phyloP scores from a whole-genome alignment of 2,329 filamentous ascomycete species.

The Talaromyces verruculosus region DNA sequence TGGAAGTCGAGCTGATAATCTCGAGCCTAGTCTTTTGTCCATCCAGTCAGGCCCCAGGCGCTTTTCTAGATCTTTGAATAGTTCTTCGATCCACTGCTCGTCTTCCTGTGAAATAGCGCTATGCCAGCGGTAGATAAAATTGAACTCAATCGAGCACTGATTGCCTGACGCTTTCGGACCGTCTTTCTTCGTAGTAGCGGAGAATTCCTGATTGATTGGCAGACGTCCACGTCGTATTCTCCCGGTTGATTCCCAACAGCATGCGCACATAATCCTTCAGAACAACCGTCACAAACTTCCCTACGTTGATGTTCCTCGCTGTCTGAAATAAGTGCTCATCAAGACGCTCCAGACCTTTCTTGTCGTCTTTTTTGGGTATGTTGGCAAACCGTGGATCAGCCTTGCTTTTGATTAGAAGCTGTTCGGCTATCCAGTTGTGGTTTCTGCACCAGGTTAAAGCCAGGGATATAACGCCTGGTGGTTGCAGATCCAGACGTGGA shows the following conservation, averaged over 20 bases:
- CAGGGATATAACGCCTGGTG: constrained; percentile 37
- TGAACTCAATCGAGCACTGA: constrained; percentile 55
- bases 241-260: constrained; percentile 21
- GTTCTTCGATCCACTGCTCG: constrained; percentile 45
- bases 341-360: constrained; percentile 39
- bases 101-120: constrained; percentile 46
- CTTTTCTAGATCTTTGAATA: constrained; percentile 19
- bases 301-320: constrained; percentile 34
- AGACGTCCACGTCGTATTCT: constrained; percentile 1
- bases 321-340: constrained; percentile 40
- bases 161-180: constrained; percentile 50
- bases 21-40: not conserved
- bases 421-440: constrained; percentile 42
- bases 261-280: constrained; percentile 38
- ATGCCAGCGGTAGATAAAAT: constrained; percentile 56
- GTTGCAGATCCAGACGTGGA: constrained; percentile 34
- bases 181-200: constrained; percentile 34
- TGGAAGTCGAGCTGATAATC: not conserved
- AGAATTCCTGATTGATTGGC: constrained; percentile 5
- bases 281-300: constrained; percentile 37
- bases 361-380: constrained; percentile 28
- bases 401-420: constrained; percentile 47
- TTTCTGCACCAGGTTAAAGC: constrained; percentile 42
- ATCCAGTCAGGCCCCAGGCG: not conserved
- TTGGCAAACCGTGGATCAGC: constrained; percentile 31